Evolutionary conservation across 202 grass and related monocot species (phyloP).

Genomic region (Setaria viridis): DNA sequence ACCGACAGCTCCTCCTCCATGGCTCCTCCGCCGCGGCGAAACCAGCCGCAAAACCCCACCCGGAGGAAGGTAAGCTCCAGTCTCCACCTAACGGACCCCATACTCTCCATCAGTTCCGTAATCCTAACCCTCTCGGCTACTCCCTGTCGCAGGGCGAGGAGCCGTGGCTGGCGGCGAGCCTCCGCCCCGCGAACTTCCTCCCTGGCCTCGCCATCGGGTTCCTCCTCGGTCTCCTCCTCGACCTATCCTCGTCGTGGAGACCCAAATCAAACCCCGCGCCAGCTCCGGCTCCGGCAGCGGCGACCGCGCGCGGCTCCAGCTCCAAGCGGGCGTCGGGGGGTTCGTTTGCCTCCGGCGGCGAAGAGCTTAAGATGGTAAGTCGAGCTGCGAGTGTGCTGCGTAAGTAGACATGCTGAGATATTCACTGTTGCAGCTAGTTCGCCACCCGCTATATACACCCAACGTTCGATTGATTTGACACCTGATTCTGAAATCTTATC

Average conservation of each 20-base stretch:
- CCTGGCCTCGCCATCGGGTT: constrained; percentile 79
- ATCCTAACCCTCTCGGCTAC: not conserved
- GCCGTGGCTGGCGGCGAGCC: constrained; percentile 77
- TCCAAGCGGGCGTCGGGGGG: constrained; percentile 50
- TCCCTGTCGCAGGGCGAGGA: constrained; percentile 58
- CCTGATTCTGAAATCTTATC: not conserved
- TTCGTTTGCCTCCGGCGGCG: constrained; percentile 40
- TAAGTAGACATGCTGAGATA: not conserved
- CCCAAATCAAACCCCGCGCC: constrained; percentile 37
- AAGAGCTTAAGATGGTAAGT: constrained; percentile 93
- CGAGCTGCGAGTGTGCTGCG: not conserved
- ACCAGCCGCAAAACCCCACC: constrained; percentile 28
- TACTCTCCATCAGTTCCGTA: not conserved
- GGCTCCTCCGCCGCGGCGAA: constrained; percentile 59
- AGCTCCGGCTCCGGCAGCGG: constrained; percentile 45
- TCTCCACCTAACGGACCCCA: not conserved
- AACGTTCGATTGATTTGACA: not conserved
- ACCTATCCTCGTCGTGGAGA: constrained; percentile 59
- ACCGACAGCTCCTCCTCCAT: constrained; percentile 25
- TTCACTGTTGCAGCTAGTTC: not conserved
- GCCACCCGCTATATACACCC: not conserved
- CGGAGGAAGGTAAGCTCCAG: constrained; percentile 38
- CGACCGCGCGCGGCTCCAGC: constrained; percentile 46
- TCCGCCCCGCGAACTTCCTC: constrained; percentile 72
- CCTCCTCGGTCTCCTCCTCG: constrained; percentile 72